phyloP scores from a whole-genome alignment of 352 stramenopile species.

The Blastocystis sp. region DNA sequence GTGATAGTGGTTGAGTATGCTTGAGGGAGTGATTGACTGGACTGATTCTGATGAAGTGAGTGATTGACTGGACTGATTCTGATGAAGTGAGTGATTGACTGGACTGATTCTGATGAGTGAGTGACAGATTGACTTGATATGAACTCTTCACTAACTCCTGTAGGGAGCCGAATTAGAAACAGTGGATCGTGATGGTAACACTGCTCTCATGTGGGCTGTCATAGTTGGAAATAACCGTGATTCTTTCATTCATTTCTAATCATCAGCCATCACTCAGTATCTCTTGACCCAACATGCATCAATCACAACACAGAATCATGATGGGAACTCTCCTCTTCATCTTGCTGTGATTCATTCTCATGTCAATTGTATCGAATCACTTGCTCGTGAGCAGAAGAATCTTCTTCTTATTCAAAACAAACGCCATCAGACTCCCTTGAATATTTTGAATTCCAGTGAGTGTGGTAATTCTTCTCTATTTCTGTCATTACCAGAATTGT shows the following conservation, averaged over 20 bases:
- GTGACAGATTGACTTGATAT: no score
- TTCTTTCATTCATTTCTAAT: background rate
- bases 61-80: no score
- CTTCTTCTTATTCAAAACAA: slow-evolving; percentile 59
- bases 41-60: no score
- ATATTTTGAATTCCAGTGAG: slow-evolving; percentile 45
- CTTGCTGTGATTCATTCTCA: slow-evolving; percentile 56
- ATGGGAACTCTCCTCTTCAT: slow-evolving; percentile 65
- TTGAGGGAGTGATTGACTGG: no score
- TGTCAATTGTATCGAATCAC: background rate
- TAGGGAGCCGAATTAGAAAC: slow-evolving; percentile 27
- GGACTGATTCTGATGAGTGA: no score
- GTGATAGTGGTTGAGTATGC: no score
- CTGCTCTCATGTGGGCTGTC: slow-evolving; percentile 64
- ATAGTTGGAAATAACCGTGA: slow-evolving; percentile 60
- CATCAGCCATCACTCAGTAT: slow-evolving; percentile 58
- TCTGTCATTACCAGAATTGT: slow-evolving; percentile 15
- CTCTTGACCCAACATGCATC: slow-evolving; percentile 42
- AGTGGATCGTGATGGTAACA: slow-evolving; percentile 64
- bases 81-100: no score
- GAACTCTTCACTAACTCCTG: background rate
- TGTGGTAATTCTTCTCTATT: background rate
- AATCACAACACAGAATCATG: slow-evolving; percentile 43
- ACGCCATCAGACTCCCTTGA: slow-evolving; percentile 61
- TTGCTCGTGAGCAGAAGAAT: slow-evolving; percentile 42